Base-by-base conservation (phyloP, 1,139 yeast species). In the Meyerozyma carpophila region DNA sequence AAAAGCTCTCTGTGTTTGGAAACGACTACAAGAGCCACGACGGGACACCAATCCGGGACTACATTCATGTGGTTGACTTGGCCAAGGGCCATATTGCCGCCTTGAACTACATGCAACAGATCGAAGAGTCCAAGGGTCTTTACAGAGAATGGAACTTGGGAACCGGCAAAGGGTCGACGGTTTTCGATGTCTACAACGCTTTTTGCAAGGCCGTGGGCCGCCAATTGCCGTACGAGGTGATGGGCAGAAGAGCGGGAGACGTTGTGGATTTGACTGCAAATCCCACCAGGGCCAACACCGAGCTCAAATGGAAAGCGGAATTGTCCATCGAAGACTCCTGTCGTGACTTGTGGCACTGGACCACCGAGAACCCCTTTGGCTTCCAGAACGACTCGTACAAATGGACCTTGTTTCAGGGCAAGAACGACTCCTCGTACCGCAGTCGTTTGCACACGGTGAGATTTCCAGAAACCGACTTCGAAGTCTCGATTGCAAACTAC, bases 61-160 rank as follows among this genome's bases (percentile, higher is more conserved):
- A 87, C 58, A 79, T 87, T 48, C 93, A 87, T 57, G 94, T 87
- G 18, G 79, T 84, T 45, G 95, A 87, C 59, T 75, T 87, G 49
- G 93, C 93, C n/a, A 72, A 72, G 55, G 95, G 94, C 41, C 94
- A 86, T 53, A 69, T 85, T 48, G 81, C 90, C 36, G 90, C 93
- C 8, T 68, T 86, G 54, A 66, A 75, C 41, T 80, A 82, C 60
- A 73, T 86, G 46, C 73, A 74, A 48, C 55, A 60, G n/a, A 55
- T 61, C 11, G 53, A 61, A 28, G 39, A 37, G 11, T 27, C 39
- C 10, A 42, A 46, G 7, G 88, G 87, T 5, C 68, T 79, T 46
- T 81, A 76, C 58, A 74, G 91, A 44, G 93, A 81, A 57, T 87
- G 94, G 94, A 87, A 87, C 58, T 74, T 86, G 49, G 95, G 95